phyloP scores from a whole-genome alignment of 225 moss, liverwort and hornwort species.

The Marchantia paleacea region DNA sequence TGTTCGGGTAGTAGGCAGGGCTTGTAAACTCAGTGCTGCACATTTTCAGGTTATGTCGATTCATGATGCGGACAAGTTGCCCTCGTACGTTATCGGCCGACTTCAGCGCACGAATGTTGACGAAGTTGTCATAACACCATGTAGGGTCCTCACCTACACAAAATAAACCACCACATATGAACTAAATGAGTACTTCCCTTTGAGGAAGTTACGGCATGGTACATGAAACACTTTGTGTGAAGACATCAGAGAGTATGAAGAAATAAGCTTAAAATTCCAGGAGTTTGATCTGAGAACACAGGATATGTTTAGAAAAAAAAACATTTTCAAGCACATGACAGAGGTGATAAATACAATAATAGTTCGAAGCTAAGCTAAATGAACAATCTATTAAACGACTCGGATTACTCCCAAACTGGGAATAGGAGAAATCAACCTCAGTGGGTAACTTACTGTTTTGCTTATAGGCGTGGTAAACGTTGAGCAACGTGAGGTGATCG shows the following conservation, averaged over 20 bases:
- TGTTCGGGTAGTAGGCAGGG: constrained; percentile 78
- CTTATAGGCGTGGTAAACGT: constrained; percentile 99
- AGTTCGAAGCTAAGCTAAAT: too few relatives aligned
- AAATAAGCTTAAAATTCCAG: neutral
- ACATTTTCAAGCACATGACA: too few relatives aligned
- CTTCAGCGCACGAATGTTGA: constrained; percentile 91
- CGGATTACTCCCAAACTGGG: too few relatives aligned
- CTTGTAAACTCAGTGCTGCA: constrained; percentile 97
- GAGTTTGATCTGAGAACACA: neutral
- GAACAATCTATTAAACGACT: too few relatives aligned
- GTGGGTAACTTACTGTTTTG: constrained; percentile 66
- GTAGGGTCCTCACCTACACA: constrained; percentile 83
- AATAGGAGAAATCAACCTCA: too few relatives aligned
- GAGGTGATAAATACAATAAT: too few relatives aligned
- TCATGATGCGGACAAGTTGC: constrained; percentile 98
- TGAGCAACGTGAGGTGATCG: constrained; percentile 98
- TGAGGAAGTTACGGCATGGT: neutral
- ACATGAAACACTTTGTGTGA: neutral
- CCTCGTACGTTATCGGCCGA: constrained; percentile 95
- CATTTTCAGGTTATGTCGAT: constrained; percentile 97
- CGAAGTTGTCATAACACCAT: constrained; percentile 99
- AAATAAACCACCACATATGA: neutral
- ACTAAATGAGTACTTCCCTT: neutral
- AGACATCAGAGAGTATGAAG: too few relatives aligned
- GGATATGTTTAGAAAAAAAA: too few relatives aligned